phyloP scores from a whole-genome alignment of 805 yeast species.

The Metschnikowia henanensis region DNA sequence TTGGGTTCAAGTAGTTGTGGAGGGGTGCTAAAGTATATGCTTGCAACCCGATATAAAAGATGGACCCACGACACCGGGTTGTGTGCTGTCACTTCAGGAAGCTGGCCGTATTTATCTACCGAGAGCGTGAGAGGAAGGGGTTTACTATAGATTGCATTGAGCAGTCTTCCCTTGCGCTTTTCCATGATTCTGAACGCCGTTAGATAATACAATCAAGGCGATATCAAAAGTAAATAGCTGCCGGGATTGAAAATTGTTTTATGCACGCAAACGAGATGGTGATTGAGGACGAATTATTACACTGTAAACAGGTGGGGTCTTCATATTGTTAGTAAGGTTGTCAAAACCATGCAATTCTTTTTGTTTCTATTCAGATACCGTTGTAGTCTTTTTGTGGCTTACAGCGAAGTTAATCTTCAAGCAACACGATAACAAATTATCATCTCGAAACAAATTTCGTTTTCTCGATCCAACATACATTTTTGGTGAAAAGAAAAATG shows the following conservation, averaged over 20 bases:
- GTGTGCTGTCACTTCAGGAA: conserved; percentile 58
- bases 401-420: conserved; percentile 44
- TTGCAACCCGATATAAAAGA: conserved; percentile 38
- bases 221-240: neutral
- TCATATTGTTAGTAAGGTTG: too few relatives aligned
- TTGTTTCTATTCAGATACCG: conserved; percentile 76
- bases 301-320: too few relatives aligned
- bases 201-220: neutral
- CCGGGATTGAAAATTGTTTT: too few relatives aligned
- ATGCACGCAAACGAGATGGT: too few relatives aligned
- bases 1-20: conserved; percentile 25
- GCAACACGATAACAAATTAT: conserved; percentile 26
- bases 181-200: conserved; percentile 23
- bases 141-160: conserved; percentile 34
- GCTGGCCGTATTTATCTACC: conserved; percentile 34
- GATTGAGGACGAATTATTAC: too few relatives aligned
- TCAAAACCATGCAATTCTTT: too few relatives aligned
- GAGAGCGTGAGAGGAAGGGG: conserved; percentile 59
- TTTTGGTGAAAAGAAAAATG: conserved; percentile 6
- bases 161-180: conserved; percentile 32
- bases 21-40: conserved; percentile 20
- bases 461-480: conserved; percentile 15
- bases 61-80: conserved; percentile 67
- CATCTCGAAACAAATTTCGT: conserved; percentile 19
- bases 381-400: conserved; percentile 88